Evolutionary conservation across 352 stramenopile genomes (phyloP), one percentile per base, ranked within the genome.

Genomic region (Phytophthora rubi): DNA sequence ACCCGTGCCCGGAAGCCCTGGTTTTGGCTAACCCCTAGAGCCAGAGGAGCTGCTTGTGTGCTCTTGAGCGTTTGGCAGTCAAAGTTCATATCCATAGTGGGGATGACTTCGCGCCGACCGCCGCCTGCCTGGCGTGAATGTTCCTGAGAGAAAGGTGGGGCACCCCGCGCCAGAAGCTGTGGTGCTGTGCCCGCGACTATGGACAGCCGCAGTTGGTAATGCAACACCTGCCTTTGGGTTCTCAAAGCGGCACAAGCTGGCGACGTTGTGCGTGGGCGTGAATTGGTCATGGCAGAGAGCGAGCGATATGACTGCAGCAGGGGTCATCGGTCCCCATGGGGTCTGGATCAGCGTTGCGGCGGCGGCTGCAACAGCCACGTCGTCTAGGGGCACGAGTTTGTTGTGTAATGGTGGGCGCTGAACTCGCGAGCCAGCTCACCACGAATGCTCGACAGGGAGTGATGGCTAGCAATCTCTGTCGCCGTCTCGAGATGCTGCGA

Each of bases 111-210:
- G 35, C 18, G 37, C 18, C 39, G 53, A 53, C 51, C 21, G 26
- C 70, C 65, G 65, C 55, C 59, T 77, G 65, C 60, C 16, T 30
- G 16, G 8, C 23, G 45, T 65, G 59, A 77, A 77, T 48, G 49
- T 77, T 77, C 65, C 52, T 68, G 59, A 68, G 39, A 69, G 57
- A 70, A 77, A 59, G 32, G 62, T 74, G 65, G 59, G 15, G 18
- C 42, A 7, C 33, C 32, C 30, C 15, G 4, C 15, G 16, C 64
- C 52, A 70, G 56, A 32, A 57, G 18, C 39, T 68, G 65, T 72
- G 48, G 51, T 54, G 56, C 74, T 33, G 69, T 73, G 59, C 15
- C 6, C 53, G 65, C 65, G 57, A 59, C 53, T 73, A 53, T 65
- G 53, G 39, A 47, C 32, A n/a, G 32, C 15, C n/a, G n/a, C 49